phyloP scores from a whole-genome alignment of 2,329 filamentous ascomycete genomes.

The Whalleya microplaca region DNA sequence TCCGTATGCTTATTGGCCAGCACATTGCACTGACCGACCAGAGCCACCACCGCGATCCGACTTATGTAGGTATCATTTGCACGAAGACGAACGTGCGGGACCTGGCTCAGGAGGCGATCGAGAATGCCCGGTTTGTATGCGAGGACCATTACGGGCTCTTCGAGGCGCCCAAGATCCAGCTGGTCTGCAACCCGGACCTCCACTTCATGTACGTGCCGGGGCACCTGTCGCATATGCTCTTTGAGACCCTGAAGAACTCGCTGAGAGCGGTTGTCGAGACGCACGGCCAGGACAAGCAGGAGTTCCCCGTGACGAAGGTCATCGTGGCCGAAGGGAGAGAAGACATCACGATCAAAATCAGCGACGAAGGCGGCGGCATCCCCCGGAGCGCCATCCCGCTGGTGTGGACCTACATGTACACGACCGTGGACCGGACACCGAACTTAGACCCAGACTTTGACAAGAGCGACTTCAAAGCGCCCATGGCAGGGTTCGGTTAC shows the following conservation, averaged over 20 bases:
- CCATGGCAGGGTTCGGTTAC: constrained; percentile 99
- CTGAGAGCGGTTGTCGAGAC: constrained; percentile 94
- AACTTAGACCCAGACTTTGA: constrained; percentile 97
- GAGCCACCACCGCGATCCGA: constrained; percentile 83
- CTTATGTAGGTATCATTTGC: constrained; percentile 98
- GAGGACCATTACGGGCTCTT: constrained; percentile 98
- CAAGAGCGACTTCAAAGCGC: constrained; percentile 98
- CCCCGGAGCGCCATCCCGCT: constrained; percentile 90
- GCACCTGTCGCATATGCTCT: constrained; percentile 99
- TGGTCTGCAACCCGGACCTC: constrained; percentile 91
- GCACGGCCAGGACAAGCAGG: constrained; percentile 92
- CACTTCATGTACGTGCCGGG: constrained; percentile 99
- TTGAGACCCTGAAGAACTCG: constrained; percentile 98
- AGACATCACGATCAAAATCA: constrained; percentile 98
- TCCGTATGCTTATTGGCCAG: constrained; percentile 98
- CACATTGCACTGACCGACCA: constrained; percentile 97
- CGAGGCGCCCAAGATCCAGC: constrained; percentile 93
- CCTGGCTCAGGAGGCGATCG: constrained; percentile 94
- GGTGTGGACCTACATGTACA: constrained; percentile 99
- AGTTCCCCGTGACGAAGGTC: constrained; percentile 95
- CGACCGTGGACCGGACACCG: constrained; percentile 93
- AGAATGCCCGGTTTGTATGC: constrained; percentile 98
- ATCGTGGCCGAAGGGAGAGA: constrained; percentile 97
- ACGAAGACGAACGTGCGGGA: constrained; percentile 97
- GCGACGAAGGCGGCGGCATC: constrained; percentile 95